Evolutionary conservation across 352 stramenopile species (phyloP), one percentile per base, ranked within the genome.

Genomic region (Phytophthora lateralis): DNA sequence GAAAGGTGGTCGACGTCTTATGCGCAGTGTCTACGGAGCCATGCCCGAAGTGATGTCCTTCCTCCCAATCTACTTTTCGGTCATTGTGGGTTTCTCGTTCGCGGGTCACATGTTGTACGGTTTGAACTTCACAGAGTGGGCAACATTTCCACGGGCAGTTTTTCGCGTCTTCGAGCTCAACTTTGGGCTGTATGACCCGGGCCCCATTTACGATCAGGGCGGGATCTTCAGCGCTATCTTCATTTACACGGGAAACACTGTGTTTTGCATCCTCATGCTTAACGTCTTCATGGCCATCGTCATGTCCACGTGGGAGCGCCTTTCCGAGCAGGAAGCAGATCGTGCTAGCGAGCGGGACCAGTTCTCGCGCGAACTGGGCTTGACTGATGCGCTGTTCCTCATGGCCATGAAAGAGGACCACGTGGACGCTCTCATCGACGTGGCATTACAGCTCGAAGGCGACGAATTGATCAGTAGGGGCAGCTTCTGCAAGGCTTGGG

Each of bases 201-300:
- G 78, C 18, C 69, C 80, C 9, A 90, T 90, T 45, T 90, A 90
- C 56, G 80, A 88, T 37, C 74, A 80, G 9, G 68, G 78, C 8
- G 80, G 80, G 0, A 77, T 85, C 51, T 73, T 87, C 43, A 88
- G 80, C 32, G 78, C 75, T 17, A 79, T 87, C 49, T 90, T 83
- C 64, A 87, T 90, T 51, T 90, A 90, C 68, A 81, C 80, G 8
- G 74, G 76, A 2, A 90, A 80, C 44, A 61, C 82, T 32, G 76
- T 90, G 5, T 90, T 90, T 49, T 88, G 78, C 53, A 90, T 90
- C 54, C 76, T 90, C 53, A 87, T 90, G 80, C 75, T 90, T 37
- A 90, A 90, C 44, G 72, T 90, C 1, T 90, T 90, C 55, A 90
- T 90, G 80, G 80, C 80, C 17, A 90, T 90, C 55, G 78, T 90